Evolutionary conservation across 2,329 filamentous ascomycete species (phyloP), one percentile per base, ranked within the genome.

Genomic region (Diaporthe vexans): DNA sequence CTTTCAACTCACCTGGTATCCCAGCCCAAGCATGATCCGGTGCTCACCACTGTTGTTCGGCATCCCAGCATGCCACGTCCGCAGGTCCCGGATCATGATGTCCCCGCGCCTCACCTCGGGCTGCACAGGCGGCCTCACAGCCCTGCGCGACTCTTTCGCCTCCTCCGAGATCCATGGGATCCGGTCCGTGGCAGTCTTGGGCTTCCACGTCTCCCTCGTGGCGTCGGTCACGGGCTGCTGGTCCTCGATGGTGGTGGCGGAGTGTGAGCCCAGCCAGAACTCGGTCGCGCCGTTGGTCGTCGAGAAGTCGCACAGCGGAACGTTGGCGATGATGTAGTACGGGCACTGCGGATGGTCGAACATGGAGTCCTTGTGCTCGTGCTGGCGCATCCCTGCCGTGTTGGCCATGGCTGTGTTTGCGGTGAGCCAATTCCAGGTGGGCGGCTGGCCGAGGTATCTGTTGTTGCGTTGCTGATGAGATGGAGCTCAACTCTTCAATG

Each of bases 261-360:
- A 80, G 75, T 84, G 82, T n/a, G 82, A 81, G 4, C 83, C 83
- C 9, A 84, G 81, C 83, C 82, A 85, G 77, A 85, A 84, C 76
- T 84, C 83, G 4, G 83, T 85, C 1, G 82, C 77, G 35, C 83
- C 83, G 71, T 81, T 85, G 29, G 26, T 75, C 78, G 3, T 74
- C 67, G 57, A 79, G 78, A 84, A 84, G 73, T 81, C 76, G 74
- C 79, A 81, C n/a, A 84, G 79, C 5, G 83, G 82, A 11, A 84
- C 76, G 74, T 84, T 85, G 76, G 83, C 82, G 73, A 84, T 83
- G 52, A 83, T 79, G 77, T 79, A 83, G 78, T 83, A 84, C 2
- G 83, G 83, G 61, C 73, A 80, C 67, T 78, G 77, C 21, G 83
- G 83, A 76, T 84, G 83, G 65, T 75, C 78, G 76, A 82, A 84